Evolutionary conservation across 768 basidiomycete species (phyloP).

Genomic region (Serendipita vermifera): DNA sequence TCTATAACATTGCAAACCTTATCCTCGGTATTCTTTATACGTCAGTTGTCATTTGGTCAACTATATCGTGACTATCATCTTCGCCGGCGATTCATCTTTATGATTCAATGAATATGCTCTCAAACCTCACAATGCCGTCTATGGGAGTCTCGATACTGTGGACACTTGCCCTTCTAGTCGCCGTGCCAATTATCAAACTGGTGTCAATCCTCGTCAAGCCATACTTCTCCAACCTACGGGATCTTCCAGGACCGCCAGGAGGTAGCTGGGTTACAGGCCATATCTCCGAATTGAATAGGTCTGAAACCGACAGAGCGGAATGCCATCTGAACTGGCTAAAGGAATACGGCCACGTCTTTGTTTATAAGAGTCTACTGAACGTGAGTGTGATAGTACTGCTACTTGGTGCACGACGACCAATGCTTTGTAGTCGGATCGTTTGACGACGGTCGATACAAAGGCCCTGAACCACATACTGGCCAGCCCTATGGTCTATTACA

Average conservation of each 20-base stretch:
- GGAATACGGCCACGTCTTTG: not conserved
- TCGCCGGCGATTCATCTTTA: no score
- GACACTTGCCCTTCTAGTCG: no score
- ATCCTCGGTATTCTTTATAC: no score
- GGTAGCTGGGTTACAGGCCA: constrained; percentile 7
- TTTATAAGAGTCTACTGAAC: not conserved
- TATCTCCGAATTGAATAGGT: not conserved
- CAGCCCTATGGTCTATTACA: not conserved
- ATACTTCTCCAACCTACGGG: not conserved
- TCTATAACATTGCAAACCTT: no score
- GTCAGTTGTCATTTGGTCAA: no score
- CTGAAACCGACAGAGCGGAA: constrained; percentile 1
- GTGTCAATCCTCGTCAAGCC: not conserved
- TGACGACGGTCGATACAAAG: not conserved
- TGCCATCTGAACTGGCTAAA: not conserved
- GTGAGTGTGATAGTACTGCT: not conserved
- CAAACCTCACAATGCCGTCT: no score
- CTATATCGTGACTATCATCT: no score
- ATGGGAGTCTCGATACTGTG: no score
- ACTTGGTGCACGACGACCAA: not conserved
- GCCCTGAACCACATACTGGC: not conserved
- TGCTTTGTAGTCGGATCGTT: not conserved
- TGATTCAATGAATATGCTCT: no score
- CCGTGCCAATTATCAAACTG: no score
- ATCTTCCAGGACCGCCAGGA: not conserved